Evolutionary conservation across 225 moss, liverwort and hornwort species (phyloP).

Genomic region (Polytrichum commune): DNA sequence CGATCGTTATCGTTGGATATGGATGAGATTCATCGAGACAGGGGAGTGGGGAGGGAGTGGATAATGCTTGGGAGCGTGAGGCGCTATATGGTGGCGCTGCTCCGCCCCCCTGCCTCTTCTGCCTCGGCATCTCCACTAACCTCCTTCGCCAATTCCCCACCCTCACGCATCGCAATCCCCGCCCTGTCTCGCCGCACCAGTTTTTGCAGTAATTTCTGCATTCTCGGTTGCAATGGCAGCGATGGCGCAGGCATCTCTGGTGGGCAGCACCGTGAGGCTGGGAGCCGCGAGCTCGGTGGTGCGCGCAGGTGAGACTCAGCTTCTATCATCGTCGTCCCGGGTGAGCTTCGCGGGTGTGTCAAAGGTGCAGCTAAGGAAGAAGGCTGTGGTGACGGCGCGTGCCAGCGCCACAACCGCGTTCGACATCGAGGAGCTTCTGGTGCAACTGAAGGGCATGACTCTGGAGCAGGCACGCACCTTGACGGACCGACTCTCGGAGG

Average conservation of each 20-base stretch:
- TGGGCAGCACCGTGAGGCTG: conserved; percentile 14
- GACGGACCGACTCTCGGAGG: conserved; percentile 58
- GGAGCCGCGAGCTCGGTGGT: conserved; percentile 24
- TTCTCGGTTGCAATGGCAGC: conserved; percentile 31
- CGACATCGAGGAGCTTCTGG: conserved; percentile 57
- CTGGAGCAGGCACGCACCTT: conserved; percentile 63
- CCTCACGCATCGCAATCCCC: too few relatives aligned
- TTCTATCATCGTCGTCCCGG: conserved; percentile 2
- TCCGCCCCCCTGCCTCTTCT: too few relatives aligned
- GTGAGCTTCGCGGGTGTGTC: conserved; percentile 23
- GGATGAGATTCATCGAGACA: too few relatives aligned
- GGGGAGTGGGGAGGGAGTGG: too few relatives aligned
- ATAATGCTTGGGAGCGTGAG: too few relatives aligned
- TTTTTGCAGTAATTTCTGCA: too few relatives aligned
- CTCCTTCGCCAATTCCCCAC: too few relatives aligned
- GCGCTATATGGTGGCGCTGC: too few relatives aligned
- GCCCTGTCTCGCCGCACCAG: too few relatives aligned
- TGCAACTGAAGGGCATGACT: conserved; percentile 41
- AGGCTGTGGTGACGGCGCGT: conserved; percentile 10
- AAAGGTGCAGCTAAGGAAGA: conserved; percentile 5
- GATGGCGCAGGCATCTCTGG: conserved; percentile 50
- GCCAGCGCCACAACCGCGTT: conserved; percentile 24
- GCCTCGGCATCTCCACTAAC: too few relatives aligned
- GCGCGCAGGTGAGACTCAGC: conserved; percentile 20
- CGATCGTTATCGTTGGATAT: too few relatives aligned